Evolutionary conservation across 495 filamentous ascomycete species (phyloP).

Genomic region (Podospora conica): DNA sequence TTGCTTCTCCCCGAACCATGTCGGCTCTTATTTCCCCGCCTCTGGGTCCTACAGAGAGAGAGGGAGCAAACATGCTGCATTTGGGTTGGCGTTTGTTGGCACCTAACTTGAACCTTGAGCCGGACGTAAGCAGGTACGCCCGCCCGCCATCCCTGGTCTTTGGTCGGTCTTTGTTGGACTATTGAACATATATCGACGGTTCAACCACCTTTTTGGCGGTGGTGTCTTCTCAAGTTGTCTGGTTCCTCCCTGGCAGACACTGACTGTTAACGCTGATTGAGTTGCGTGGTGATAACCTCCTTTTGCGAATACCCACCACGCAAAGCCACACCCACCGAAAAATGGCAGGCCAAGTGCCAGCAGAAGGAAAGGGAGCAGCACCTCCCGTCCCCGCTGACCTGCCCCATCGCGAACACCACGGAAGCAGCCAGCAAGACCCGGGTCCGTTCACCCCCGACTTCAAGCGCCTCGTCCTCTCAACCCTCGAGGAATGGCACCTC

Average conservation of each 20-base stretch:
- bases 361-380: neutral
- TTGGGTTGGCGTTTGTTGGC: neutral
- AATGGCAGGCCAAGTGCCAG: neutral
- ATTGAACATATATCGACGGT: neutral
- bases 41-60: neutral
- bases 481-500: constrained; percentile 43
- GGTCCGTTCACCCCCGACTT: constrained; percentile 25
- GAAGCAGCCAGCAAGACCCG: neutral
- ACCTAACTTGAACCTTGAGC: neutral
- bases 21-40: neutral
- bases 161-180: neutral
- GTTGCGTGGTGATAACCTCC: too few relatives aligned
- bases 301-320: neutral
- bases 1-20: neutral
- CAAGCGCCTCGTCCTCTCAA: constrained; percentile 28
- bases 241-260: neutral
- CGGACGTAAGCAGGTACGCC: neutral
- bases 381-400: neutral
- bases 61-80: neutral
- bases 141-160: neutral
- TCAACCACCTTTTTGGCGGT: neutral
- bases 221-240: neutral
- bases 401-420: neutral
- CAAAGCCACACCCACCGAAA: neutral
- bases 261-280: neutral